Percentiles rank a stretch among this genome's conserved stretches.
Conservation (phyloP, 768 basidiomycete genomes). For the Rhodotorula graminis region DNA sequence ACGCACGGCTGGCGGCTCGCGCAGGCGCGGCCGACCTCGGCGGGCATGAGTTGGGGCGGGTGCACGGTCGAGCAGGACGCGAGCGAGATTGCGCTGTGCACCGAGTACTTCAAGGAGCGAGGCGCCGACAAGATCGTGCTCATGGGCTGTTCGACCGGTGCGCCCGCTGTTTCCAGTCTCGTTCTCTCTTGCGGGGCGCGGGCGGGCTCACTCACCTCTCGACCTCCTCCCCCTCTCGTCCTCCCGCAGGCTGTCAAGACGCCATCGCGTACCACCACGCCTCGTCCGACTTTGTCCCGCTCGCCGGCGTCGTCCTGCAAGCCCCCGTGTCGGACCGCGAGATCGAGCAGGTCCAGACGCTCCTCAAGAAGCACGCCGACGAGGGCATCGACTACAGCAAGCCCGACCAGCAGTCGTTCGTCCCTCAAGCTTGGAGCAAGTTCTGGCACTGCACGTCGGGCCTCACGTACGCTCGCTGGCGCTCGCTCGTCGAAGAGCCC, state of each 20-base stretch:
- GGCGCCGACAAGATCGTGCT: background rate
- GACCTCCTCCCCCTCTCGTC: no score
- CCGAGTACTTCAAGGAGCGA: background rate
- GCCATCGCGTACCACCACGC: slow-evolving; percentile 13
- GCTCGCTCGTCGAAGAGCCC: background rate
- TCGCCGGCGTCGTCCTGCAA: slow-evolving; percentile 3
- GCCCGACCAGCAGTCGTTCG: background rate
- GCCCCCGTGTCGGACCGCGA: slow-evolving; percentile 14
- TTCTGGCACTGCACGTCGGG: background rate
- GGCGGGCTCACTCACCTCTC: no score
- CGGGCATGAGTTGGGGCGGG: background rate
- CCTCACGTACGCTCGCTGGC: background rate
- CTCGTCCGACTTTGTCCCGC: background rate
- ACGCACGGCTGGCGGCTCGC: background rate
- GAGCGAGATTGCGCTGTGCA: background rate
- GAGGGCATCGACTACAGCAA: background rate
- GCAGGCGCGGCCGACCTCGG: background rate
- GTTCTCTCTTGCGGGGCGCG: no score
- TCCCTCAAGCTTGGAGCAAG: background rate
- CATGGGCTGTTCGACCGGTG: background rate
- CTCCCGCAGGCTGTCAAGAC: slow-evolving; percentile 5
- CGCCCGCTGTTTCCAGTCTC: background rate
- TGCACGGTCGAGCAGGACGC: background rate
- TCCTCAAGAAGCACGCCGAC: background rate
- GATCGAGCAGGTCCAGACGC: no score